Conservation (phyloP, 2,329 filamentous ascomycete species). For the Alternaria viburni region DNA sequence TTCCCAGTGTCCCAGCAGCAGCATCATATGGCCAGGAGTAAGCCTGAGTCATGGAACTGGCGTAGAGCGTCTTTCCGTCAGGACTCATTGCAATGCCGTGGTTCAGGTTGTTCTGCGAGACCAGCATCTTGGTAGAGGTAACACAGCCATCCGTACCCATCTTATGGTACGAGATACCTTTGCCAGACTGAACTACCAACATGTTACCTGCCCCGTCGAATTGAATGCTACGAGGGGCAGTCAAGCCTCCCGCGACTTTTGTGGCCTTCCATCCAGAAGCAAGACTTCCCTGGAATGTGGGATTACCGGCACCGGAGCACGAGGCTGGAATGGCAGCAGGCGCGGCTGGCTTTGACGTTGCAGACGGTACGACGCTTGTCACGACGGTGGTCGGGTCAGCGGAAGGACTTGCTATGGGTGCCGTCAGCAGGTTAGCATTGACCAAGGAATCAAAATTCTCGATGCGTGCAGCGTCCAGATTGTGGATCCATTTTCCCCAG, state of each 20-base stretch:
- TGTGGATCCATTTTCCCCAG: slow-evolving; percentile 42
- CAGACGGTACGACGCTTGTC: slow-evolving; percentile 26
- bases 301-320: slow-evolving; percentile 36
- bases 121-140: slow-evolving; percentile 39
- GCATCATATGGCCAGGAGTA: slow-evolving; percentile 70
- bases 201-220: slow-evolving; percentile 43
- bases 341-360: slow-evolving; percentile 21
- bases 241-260: slow-evolving; percentile 39
- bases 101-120: slow-evolving; percentile 51
- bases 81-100: slow-evolving; percentile 57
- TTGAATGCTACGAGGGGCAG: slow-evolving; percentile 39
- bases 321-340: slow-evolving; percentile 37
- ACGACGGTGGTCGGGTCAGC: slow-evolving; percentile 26
- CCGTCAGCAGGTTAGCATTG: slow-evolving; percentile 38
- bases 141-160: slow-evolving; percentile 38
- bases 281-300: slow-evolving; percentile 29
- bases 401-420: slow-evolving; percentile 25
- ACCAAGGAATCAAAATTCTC: slow-evolving; percentile 40
- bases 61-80: slow-evolving; percentile 58
- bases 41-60: slow-evolving; percentile 63
- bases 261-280: slow-evolving; percentile 44
- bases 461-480: slow-evolving; percentile 40
- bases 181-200: slow-evolving; percentile 43
- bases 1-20: slow-evolving; percentile 53
- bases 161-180: slow-evolving; percentile 40